A percentile compares a stretch with the other conserved stretches of the same genome.
Conservation (phyloP, 192 early-diverging fungal genomes). For the Entomortierella chlamydospora region DNA sequence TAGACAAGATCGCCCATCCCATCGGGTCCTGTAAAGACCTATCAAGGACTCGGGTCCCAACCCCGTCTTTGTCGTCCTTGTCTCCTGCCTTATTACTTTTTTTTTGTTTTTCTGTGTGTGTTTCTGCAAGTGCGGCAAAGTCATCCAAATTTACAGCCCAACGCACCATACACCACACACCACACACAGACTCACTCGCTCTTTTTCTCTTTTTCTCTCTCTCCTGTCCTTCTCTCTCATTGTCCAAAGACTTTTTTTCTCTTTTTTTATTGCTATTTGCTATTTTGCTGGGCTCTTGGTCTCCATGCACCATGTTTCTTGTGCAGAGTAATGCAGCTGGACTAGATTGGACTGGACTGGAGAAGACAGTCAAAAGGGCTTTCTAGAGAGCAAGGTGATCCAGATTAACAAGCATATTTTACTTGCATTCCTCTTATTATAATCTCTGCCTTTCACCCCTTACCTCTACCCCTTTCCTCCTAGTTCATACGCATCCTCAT, state of each 20-base stretch:
- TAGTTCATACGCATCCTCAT: not conserved
- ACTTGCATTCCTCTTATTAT: not conserved
- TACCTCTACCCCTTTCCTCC: not conserved
- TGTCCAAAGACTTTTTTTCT: not conserved
- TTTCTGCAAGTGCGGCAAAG: no score
- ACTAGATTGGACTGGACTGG: no score
- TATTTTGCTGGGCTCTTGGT: not conserved
- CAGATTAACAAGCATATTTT: not conserved
- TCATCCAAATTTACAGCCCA: no score
- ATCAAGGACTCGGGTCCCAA: not conserved
- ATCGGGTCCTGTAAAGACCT: not conserved
- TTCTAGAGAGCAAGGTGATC: no score
- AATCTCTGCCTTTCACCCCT: not conserved
- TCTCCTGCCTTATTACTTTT: conserved; percentile 10
- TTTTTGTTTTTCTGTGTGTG: not conserved
- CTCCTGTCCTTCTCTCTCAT: not conserved
- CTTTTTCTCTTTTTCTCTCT: not conserved
- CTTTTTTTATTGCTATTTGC: not conserved
- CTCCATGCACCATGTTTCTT: not conserved
- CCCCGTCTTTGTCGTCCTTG: conserved; percentile 13
- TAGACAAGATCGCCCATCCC: not conserved
- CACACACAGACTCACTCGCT: not conserved
- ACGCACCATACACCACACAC: not conserved
- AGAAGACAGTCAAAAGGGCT: no score
- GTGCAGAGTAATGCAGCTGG: no score